These are phyloP conservation scores for Mallotus japonicus DNA, from an alignment of 441 rosid species.

Conservation along the genomic window DNA sequence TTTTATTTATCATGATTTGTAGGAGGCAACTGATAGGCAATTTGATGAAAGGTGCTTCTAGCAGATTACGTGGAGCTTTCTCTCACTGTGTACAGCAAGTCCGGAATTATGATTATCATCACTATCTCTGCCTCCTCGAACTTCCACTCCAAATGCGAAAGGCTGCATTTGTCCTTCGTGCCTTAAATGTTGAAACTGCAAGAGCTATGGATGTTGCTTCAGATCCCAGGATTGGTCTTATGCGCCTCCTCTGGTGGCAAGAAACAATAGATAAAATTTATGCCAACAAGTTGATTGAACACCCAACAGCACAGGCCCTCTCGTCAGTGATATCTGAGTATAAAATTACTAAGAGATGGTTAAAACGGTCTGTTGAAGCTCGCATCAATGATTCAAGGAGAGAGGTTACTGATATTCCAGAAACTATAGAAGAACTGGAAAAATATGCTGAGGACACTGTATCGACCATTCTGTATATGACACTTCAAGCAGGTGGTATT, in stretches of 20 bases:
- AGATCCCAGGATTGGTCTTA: constrained; percentile 77
- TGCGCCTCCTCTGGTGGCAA: constrained; percentile 93
- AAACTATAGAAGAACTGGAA: constrained; percentile 63
- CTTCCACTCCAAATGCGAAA: constrained; percentile 70
- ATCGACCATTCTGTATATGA: constrained; percentile 68
- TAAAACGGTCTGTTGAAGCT: constrained; percentile 82
- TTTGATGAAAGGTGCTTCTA: constrained; percentile 59
- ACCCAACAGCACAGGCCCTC: constrained; percentile 78
- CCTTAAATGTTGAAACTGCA: constrained; percentile 85
- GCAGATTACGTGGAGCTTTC: constrained; percentile 60
- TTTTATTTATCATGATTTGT: constrained; percentile 12
- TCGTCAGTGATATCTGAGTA: constrained; percentile 63
- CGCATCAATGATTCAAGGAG: constrained; percentile 65
- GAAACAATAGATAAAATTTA: constrained; percentile 84
- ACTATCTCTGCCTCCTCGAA: constrained; percentile 89
- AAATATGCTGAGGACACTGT: constrained; percentile 76
- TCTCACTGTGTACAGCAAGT: constrained; percentile 86
- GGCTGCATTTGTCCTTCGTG: constrained; percentile 79
- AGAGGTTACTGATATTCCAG: constrained; percentile 59
- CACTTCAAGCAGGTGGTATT: constrained; percentile 76
- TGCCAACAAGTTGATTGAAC: constrained; percentile 55
- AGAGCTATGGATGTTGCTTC: constrained; percentile 92
- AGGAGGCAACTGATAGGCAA: constrained; percentile 24
- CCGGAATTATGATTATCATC: constrained; percentile 85
- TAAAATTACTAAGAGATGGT: constrained; percentile 68